Evolutionary conservation across 176 grass and related monocot species (phyloP).

Genomic region (Poa pratensis): DNA sequence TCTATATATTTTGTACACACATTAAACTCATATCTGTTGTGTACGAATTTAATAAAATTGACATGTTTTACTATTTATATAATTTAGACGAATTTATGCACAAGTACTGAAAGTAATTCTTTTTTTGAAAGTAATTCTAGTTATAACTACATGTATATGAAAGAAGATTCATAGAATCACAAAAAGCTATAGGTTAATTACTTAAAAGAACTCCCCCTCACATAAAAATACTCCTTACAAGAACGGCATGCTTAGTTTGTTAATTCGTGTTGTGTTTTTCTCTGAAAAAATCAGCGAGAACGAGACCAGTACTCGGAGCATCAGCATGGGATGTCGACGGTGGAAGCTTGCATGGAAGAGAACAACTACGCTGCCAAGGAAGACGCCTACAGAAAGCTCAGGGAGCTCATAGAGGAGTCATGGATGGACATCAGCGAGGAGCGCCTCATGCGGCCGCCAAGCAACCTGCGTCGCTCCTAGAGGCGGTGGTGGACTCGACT

Average conservation of each 20-base stretch:
- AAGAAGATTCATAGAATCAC: too few relatives aligned
- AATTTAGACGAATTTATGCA: too few relatives aligned
- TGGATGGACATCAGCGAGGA: slow-evolving; percentile 37
- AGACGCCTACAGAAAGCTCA: slow-evolving; percentile 1
- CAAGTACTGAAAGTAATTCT: too few relatives aligned
- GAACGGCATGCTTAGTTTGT: not conserved
- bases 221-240: too few relatives aligned
- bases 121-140: too few relatives aligned
- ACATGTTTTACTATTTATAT: too few relatives aligned
- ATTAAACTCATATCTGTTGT: too few relatives aligned
- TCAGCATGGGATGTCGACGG: not conserved
- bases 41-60: too few relatives aligned
- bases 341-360: slow-evolving; percentile 20
- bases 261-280: not conserved
- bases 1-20: too few relatives aligned
- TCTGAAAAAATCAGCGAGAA: not conserved
- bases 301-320: not conserved
- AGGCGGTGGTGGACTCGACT: not conserved
- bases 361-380: not conserved
- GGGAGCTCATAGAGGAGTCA: not conserved
- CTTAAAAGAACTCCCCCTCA: too few relatives aligned
- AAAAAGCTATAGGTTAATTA: too few relatives aligned
- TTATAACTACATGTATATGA: too few relatives aligned
- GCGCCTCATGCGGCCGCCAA: not conserved
- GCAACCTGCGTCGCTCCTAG: not conserved